phyloP scores from a whole-genome alignment of 108 stramenopile genomes.

The Fistulifera pelliculosa region DNA sequence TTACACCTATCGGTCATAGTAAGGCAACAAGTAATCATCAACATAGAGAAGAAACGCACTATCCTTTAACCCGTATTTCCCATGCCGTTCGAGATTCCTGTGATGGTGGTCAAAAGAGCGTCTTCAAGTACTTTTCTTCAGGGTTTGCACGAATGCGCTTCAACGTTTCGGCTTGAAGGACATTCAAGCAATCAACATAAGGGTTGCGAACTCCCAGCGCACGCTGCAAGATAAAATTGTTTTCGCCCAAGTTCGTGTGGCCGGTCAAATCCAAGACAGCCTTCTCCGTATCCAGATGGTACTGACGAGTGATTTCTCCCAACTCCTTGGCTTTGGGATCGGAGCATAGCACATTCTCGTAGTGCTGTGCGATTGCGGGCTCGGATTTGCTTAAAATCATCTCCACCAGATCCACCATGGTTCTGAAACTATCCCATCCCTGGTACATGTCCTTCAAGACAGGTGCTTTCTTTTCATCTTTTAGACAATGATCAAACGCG shows the following conservation, averaged over 20 bases:
- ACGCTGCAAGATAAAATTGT: constrained; percentile 66
- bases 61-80: constrained; percentile 85
- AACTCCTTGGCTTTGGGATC: constrained; percentile 63
- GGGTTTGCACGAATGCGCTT: constrained; percentile 64
- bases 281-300: constrained; percentile 58
- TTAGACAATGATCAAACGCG: constrained; percentile 55
- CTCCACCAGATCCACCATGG: constrained; percentile 90
- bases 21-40: no score
- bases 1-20: no score
- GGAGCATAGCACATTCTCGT: constrained; percentile 78
- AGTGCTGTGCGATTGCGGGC: constrained; percentile 80
- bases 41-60: not conserved
- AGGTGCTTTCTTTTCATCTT: constrained; percentile 23
- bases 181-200: constrained; percentile 93
- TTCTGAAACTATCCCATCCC: constrained; percentile 86
- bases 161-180: constrained; percentile 90
- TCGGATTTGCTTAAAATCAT: constrained; percentile 94
- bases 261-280: constrained; percentile 77
- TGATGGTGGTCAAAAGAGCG: constrained; percentile 88
- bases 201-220: constrained; percentile 83
- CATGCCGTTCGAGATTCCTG: constrained; percentile 95
- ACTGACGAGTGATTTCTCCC: constrained; percentile 61
- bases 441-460: constrained; percentile 80
- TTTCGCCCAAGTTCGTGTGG: constrained; percentile 53
- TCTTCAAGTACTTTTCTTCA: constrained; percentile 74